Evolutionary conservation across 345 rosid genomes (phyloP).

Genomic region (Gossypium turneri): DNA sequence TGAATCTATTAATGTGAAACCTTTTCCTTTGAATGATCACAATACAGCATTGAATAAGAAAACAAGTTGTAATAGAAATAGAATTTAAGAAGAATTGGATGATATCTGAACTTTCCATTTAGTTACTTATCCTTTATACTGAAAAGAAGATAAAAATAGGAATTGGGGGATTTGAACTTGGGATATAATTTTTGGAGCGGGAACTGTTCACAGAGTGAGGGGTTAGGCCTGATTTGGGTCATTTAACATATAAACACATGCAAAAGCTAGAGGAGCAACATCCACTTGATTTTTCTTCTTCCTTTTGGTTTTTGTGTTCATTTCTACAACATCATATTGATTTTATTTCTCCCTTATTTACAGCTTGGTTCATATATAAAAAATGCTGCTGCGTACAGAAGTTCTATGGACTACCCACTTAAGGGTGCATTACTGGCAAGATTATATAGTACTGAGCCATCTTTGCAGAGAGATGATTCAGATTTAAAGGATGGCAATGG

Average conservation of each 20-base stretch:
- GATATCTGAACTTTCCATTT: background rate
- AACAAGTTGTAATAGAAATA: background rate
- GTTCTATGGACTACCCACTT: constrained; percentile 26
- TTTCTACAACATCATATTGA: background rate
- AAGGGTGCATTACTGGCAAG: constrained; percentile 34
- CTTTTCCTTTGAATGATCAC: background rate
- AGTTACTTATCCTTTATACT: background rate
- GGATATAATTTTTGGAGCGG: background rate
- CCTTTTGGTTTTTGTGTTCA: background rate
- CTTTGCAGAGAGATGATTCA: constrained; percentile 44
- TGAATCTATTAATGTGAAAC: background rate
- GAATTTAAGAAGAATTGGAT: background rate
- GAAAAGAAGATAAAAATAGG: background rate
- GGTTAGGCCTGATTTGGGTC: background rate
- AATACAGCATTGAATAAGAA: background rate
- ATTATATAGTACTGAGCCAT: constrained; percentile 49
- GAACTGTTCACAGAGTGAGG: background rate
- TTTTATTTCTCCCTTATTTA: background rate
- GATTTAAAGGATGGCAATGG: constrained; percentile 24
- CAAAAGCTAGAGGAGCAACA: background rate
- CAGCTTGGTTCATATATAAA: constrained; percentile 48
- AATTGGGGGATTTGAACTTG: background rate
- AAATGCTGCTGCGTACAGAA: constrained; percentile 34
- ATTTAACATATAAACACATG: background rate
- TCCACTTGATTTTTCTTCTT: background rate